Percentiles rank a stretch among this genome's conserved stretches.
Evolutionary conservation across 805 yeast genomes (phyloP).

Genomic region (Myxozyma lipomycoides): DNA sequence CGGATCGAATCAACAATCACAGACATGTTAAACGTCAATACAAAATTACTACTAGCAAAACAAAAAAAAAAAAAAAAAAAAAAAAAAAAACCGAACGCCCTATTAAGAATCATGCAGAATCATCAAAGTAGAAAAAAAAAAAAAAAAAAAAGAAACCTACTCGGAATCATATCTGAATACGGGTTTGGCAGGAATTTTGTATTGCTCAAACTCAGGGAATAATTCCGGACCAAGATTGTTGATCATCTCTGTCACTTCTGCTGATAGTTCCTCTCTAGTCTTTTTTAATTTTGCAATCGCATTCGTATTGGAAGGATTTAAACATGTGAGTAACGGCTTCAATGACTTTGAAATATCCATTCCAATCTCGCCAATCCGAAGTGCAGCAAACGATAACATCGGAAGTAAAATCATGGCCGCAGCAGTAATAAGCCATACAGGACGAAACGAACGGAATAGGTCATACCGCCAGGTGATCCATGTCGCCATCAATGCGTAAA

Average conservation of each 20-base stretch:
- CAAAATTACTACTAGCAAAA: no score
- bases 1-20: no score
- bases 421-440: constrained; percentile 41
- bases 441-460: constrained; percentile 28
- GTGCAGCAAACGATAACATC: constrained; percentile 79
- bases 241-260: constrained; percentile 71
- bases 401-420: constrained; percentile 62
- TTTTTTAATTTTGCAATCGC: constrained; percentile 52
- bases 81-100: not conserved
- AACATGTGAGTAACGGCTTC: constrained; percentile 63
- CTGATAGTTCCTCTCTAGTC: constrained; percentile 58
- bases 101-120: no score
- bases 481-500: constrained; percentile 60
- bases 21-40: no score
- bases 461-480: constrained; percentile 37
- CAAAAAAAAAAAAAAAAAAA: not conserved
- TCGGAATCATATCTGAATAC: not conserved
- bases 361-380: constrained; percentile 89
- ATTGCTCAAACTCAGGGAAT: constrained; percentile 72
- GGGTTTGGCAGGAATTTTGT: not conserved
- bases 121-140: not conserved
- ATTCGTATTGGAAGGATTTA: constrained; percentile 38
- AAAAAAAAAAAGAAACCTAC: not conserved
- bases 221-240: constrained; percentile 79
- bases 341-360: constrained; percentile 80